Evolutionary conservation across 2,329 filamentous ascomycete species (phyloP).

Genomic region (Nannizzia gypsea): DNA sequence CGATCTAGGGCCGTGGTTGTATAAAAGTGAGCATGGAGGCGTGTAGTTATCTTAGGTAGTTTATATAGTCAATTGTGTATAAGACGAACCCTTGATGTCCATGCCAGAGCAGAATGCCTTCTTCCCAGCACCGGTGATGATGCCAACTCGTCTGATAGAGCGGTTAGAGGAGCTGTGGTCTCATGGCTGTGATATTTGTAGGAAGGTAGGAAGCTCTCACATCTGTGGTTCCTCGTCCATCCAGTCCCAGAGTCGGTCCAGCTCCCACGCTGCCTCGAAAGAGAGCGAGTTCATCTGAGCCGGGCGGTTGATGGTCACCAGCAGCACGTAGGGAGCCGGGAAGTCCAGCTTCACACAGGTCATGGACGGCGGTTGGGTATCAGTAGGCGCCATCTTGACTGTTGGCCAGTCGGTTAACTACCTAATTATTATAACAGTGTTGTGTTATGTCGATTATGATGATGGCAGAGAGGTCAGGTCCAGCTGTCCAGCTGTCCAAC

Average conservation of each 20-base stretch:
- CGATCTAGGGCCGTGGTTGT: conserved; percentile 7
- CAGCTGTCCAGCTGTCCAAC: neutral
- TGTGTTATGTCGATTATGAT: neutral
- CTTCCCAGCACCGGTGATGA: conserved; percentile 34
- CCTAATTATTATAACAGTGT: too few relatives aligned
- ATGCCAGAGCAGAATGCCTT: conserved; percentile 35
- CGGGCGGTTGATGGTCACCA: conserved; percentile 35
- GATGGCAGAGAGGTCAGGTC: neutral
- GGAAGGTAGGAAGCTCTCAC: conserved; percentile 11
- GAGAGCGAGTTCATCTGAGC: conserved; percentile 32
- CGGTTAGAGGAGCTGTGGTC: conserved; percentile 25
- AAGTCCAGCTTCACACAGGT: conserved; percentile 18
- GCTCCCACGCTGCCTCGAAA: conserved; percentile 27
- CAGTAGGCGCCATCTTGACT: conserved; percentile 7
- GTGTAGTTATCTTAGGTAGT: neutral
- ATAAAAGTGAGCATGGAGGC: too few relatives aligned
- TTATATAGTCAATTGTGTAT: neutral
- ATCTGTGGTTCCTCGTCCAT: conserved; percentile 32
- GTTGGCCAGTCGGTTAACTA: neutral
- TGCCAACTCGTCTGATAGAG: conserved; percentile 32
- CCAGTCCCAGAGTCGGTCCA: conserved; percentile 31
- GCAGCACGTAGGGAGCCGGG: conserved; percentile 32
- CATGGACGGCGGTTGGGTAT: conserved; percentile 10
- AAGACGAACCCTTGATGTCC: conserved; percentile 31
- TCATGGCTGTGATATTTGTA: too few relatives aligned